A percentile compares a stretch with the other conserved stretches of the same genome.
phyloP scores from a whole-genome alignment of 2,329 filamentous ascomycete genomes.

The Herpomyces periplanetae region DNA sequence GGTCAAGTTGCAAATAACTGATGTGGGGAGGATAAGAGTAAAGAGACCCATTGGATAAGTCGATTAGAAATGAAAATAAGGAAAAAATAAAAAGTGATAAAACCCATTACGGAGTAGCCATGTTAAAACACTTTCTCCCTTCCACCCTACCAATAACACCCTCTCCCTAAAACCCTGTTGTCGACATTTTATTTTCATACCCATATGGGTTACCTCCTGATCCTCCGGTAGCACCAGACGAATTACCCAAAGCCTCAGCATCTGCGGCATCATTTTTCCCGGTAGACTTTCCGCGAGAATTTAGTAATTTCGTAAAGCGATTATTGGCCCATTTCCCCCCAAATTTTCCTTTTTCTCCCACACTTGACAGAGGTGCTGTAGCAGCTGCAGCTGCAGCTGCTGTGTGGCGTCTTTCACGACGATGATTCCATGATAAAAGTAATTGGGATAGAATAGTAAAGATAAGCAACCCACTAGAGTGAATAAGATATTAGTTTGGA shows the following conservation, averaged over 20 bases:
- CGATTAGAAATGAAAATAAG: too few relatives aligned
- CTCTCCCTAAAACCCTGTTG: too few relatives aligned
- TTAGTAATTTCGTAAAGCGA: slow-evolving; percentile 7
- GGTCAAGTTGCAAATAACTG: too few relatives aligned
- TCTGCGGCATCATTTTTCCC: slow-evolving; percentile 11
- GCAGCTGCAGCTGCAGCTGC: slow-evolving; percentile 23
- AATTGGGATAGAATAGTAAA: slow-evolving; percentile 27
- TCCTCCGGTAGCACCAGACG: slow-evolving; percentile 5
- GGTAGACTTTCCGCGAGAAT: slow-evolving; percentile 5
- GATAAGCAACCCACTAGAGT: slow-evolving; percentile 26
- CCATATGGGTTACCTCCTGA: slow-evolving; percentile 8
- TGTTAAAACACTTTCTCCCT: too few relatives aligned
- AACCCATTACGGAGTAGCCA: too few relatives aligned
- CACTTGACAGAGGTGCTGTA: slow-evolving; percentile 11
- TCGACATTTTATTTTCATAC: slow-evolving; percentile 6
- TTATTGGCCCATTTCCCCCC: too few relatives aligned
- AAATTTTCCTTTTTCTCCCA: slow-evolving; percentile 5
- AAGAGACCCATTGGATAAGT: too few relatives aligned
- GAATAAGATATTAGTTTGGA: slow-evolving; percentile 1
- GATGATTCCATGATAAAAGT: slow-evolving; percentile 24
- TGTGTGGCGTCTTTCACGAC: slow-evolving; percentile 30
- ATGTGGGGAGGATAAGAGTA: too few relatives aligned
- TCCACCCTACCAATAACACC: too few relatives aligned
- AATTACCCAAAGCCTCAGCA: slow-evolving; percentile 5
- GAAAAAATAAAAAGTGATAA: too few relatives aligned